These are phyloP conservation scores for Artomyces pyxidatus DNA, from an alignment of 768 basidiomycete species.

Conservation along the genomic window DNA sequence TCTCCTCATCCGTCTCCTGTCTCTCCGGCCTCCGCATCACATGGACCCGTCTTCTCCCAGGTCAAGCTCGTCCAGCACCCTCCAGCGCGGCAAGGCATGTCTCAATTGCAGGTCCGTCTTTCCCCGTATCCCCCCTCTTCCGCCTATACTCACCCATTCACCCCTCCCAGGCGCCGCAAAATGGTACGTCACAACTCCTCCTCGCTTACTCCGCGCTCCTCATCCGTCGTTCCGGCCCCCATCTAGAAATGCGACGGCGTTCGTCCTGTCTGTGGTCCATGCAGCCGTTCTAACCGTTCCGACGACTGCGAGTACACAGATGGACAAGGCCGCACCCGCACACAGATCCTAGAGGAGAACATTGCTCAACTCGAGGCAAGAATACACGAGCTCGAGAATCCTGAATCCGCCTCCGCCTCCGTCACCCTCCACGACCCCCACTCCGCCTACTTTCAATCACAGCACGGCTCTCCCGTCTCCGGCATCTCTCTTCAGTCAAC, in stretches of 20 bases:
- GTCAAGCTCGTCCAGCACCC: slow-evolving; percentile 5
- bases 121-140: neutral
- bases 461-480: slow-evolving; percentile 1
- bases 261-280: slow-evolving; percentile 59
- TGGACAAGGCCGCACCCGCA: slow-evolving; percentile 49
- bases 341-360: slow-evolving; percentile 50
- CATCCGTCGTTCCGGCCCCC: no score
- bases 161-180: slow-evolving; percentile 14
- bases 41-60: slow-evolving; percentile 9
- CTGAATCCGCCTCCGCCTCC: neutral
- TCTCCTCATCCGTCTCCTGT: neutral
- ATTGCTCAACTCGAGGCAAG: slow-evolving; percentile 47
- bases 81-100: slow-evolving; percentile 17
- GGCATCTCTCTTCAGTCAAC: neutral
- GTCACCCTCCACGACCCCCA: slow-evolving; percentile 17
- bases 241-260: slow-evolving; percentile 58
- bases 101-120: slow-evolving; percentile 14
- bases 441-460: slow-evolving; percentile 2
- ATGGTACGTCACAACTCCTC: slow-evolving; percentile 4
- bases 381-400: slow-evolving; percentile 24
- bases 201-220: neutral
- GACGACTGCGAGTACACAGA: slow-evolving; percentile 70
- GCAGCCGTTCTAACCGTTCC: slow-evolving; percentile 44
- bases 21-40: neutral
- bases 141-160: neutral